Conservation (phyloP, 108 stramenopile genomes). For the Cyclotella sp. region DNA sequence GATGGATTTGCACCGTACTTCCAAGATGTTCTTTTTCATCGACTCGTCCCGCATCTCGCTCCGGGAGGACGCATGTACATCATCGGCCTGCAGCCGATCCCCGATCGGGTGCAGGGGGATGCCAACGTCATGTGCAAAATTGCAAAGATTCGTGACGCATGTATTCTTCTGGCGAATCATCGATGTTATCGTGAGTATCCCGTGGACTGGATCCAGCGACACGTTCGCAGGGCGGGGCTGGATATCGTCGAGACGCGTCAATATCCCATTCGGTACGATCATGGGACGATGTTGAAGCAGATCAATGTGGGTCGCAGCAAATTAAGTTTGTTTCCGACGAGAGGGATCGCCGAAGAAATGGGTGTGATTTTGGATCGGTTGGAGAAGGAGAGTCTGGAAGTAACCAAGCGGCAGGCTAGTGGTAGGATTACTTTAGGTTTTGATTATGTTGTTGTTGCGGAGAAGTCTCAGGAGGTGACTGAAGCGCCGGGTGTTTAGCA, state of each 20-base stretch:
- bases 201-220: conserved; percentile 91
- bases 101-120: conserved; percentile 69
- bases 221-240: conserved; percentile 61
- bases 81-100: conserved; percentile 92
- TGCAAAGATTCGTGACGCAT: conserved; percentile 89
- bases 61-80: conserved; percentile 93
- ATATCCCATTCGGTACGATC: conserved; percentile 92
- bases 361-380: conserved; percentile 66
- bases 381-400: conserved; percentile 64
- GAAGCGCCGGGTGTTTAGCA: background rate
- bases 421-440: conserved; percentile 85
- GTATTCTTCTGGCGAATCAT: conserved; percentile 93
- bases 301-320: conserved; percentile 92
- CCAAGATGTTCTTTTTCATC: conserved; percentile 90
- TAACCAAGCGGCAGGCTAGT: conserved; percentile 39
- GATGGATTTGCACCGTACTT: conserved; percentile 96
- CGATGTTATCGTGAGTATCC: conserved; percentile 97
- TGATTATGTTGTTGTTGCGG: conserved; percentile 93
- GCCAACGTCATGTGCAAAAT: conserved; percentile 89
- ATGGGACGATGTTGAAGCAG: conserved; percentile 83
- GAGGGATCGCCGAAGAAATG: conserved; percentile 70
- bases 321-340: conserved; percentile 72
- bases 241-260: conserved; percentile 56
- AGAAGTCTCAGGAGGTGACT: conserved; percentile 39
- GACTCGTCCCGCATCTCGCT: conserved; percentile 75